Evolutionary conservation across 78 protist genomes (phyloP).

Genomic region (slime mould (Dictyostelium discoideum)): DNA sequence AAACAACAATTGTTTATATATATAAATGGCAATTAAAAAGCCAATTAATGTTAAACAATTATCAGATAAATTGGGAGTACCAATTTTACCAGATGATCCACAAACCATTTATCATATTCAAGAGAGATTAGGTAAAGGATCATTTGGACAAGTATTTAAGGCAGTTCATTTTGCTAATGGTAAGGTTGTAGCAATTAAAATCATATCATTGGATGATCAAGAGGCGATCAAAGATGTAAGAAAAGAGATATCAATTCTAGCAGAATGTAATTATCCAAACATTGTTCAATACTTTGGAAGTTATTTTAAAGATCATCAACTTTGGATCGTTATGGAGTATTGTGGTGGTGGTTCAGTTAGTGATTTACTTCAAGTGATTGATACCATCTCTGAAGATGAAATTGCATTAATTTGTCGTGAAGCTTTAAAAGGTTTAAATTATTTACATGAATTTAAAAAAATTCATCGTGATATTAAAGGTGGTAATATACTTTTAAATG

Average conservation of each 20-base stretch:
- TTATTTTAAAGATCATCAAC: slow-evolving; percentile 73
- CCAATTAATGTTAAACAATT: slow-evolving; percentile 74
- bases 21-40: slow-evolving; percentile 59
- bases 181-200: slow-evolving; percentile 73
- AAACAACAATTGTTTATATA: neutral
- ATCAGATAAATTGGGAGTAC: slow-evolving; percentile 71
- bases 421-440: slow-evolving; percentile 79
- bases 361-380: slow-evolving; percentile 85
- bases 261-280: slow-evolving; percentile 68
- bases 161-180: slow-evolving; percentile 53
- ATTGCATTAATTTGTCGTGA: slow-evolving; percentile 93
- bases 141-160: slow-evolving; percentile 72
- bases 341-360: slow-evolving; percentile 95
- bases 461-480: slow-evolving; percentile 98
- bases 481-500: slow-evolving; percentile 92
- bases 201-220: slow-evolving; percentile 72
- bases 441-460: slow-evolving; percentile 81
- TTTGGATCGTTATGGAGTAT: slow-evolving; percentile 96
- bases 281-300: slow-evolving; percentile 64
- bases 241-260: slow-evolving; percentile 53
- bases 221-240: slow-evolving; percentile 77
- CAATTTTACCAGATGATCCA: slow-evolving; percentile 78
- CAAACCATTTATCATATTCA: slow-evolving; percentile 47
- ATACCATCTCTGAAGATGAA: slow-evolving; percentile 78
- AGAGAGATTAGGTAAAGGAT: slow-evolving; percentile 77